These are phyloP conservation scores for Monosporascus sp. DNA, from an alignment of 2,329 filamentous ascomycete genomes.

Conservation along the genomic window DNA sequence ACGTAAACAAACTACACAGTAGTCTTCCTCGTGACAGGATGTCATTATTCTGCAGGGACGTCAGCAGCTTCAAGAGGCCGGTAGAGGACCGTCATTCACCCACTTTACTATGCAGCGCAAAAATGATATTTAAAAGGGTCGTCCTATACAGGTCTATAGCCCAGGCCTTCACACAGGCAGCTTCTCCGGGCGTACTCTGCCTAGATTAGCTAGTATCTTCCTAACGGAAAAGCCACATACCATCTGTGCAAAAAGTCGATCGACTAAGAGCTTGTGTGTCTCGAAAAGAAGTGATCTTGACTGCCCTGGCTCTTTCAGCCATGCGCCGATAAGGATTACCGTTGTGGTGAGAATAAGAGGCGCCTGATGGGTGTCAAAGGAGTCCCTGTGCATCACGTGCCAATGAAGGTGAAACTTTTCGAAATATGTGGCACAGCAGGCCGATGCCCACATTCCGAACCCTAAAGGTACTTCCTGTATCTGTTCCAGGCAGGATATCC, in stretches of 20 bases:
- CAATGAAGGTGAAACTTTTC: not conserved
- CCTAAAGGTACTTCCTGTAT: not conserved
- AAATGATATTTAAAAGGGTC: not conserved
- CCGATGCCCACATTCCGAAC: not conserved
- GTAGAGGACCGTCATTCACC: not conserved
- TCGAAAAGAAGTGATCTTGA: not conserved
- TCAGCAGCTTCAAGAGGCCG: not conserved
- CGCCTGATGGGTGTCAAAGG: not conserved
- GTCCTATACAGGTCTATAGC: not conserved
- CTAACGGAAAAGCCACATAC: not conserved
- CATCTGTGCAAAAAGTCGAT: not conserved
- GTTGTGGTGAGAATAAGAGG: not conserved
- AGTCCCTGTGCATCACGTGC: not conserved
- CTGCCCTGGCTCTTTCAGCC: not conserved
- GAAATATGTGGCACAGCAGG: not conserved
- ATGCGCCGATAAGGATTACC: slow-evolving; percentile 1
- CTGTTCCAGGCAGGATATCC: not conserved
- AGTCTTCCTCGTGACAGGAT: not conserved
- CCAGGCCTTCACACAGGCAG: not conserved
- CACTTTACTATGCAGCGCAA: not conserved
- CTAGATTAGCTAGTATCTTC: not conserved
- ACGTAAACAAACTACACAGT: not conserved
- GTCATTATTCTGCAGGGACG: not conserved
- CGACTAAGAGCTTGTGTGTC: not conserved
- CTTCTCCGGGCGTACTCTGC: not conserved